Evolutionary conservation across 2,329 filamentous ascomycete genomes (phyloP).

Genomic region (Ceratocystis diversiconidia): DNA sequence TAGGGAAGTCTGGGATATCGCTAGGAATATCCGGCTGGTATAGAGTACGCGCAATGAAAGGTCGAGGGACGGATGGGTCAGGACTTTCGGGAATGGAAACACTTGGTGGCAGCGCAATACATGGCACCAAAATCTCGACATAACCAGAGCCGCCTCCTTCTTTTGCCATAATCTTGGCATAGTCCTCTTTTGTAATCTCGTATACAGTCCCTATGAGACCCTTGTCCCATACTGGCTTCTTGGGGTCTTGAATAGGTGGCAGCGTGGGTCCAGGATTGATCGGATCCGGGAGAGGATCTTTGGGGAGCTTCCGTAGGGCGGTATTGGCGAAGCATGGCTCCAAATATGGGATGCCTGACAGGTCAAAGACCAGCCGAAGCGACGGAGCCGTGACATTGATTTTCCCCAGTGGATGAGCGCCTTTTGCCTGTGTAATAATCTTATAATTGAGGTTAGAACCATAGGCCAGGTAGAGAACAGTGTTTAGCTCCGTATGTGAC

Average conservation of each 20-base stretch:
- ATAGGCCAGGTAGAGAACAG: conserved; percentile 72
- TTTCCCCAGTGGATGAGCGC: conserved; percentile 67
- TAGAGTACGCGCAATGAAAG: conserved; percentile 76
- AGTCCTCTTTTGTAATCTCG: conserved; percentile 75
- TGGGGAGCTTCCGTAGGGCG: conserved; percentile 41
- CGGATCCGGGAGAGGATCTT: conserved; percentile 25
- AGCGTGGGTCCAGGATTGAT: conserved; percentile 15
- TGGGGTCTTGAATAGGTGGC: conserved; percentile 15
- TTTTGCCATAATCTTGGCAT: conserved; percentile 71
- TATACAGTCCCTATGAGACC: conserved; percentile 89
- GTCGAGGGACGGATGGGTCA: conserved; percentile 35
- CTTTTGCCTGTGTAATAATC: conserved; percentile 64
- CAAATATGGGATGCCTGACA: conserved; percentile 69
- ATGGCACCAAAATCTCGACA: conserved; percentile 66
- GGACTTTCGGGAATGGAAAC: conserved; percentile 51
- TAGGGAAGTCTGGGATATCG: conserved; percentile 36
- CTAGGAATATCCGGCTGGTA: conserved; percentile 32
- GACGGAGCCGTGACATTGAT: conserved; percentile 70
- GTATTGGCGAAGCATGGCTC: conserved; percentile 92
- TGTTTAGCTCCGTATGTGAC: conserved; percentile 23
- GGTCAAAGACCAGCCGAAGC: conserved; percentile 67
- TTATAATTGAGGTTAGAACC: conserved; percentile 75
- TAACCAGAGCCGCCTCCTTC: conserved; percentile 83
- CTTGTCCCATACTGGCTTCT: conserved; percentile 48
- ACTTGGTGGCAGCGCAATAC: conserved; percentile 50